Percentiles rank a stretch among this genome's conserved stretches.
phyloP scores from a whole-genome alignment of 2,329 filamentous ascomycete genomes.

The Neospermospora avenae region DNA sequence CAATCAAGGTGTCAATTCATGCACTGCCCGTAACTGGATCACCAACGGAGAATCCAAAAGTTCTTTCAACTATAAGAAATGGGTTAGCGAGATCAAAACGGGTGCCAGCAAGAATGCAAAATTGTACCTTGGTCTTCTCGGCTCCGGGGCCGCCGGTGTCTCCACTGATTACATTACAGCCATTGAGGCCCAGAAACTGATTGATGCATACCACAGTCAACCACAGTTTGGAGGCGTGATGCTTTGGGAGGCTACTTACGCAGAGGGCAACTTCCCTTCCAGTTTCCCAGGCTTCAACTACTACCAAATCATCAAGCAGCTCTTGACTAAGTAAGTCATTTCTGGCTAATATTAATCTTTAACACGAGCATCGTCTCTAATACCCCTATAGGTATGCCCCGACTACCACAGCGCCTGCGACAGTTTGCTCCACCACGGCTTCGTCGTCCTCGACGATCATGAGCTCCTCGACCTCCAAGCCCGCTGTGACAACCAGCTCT shows the following conservation, averaged over 20 bases:
- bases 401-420: background rate
- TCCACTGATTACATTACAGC: slow-evolving; percentile 26
- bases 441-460: slow-evolving; percentile 5
- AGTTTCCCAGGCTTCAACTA: slow-evolving; percentile 1
- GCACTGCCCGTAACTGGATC: slow-evolving; percentile 29
- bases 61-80: slow-evolving; percentile 30
- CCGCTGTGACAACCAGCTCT: background rate
- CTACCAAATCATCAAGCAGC: slow-evolving; percentile 21
- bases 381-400: background rate
- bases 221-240: slow-evolving; percentile 36
- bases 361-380: too few species aligned
- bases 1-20: slow-evolving; percentile 29
- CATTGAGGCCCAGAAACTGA: slow-evolving; percentile 25
- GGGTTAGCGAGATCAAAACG: slow-evolving; percentile 21
- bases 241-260: slow-evolving; percentile 33
- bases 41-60: background rate
- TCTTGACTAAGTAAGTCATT: slow-evolving; percentile 10
- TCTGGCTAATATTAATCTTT: too few species aligned
- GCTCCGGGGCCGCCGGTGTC: slow-evolving; percentile 7
- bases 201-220: slow-evolving; percentile 21
- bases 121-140: slow-evolving; percentile 33
- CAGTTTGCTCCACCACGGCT: slow-evolving; percentile 7
- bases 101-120: slow-evolving; percentile 29
- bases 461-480: background rate
- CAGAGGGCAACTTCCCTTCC: slow-evolving; percentile 21